Base-by-base conservation (phyloP, 257 asterid genomes). In the Eucommia ulmoides region DNA sequence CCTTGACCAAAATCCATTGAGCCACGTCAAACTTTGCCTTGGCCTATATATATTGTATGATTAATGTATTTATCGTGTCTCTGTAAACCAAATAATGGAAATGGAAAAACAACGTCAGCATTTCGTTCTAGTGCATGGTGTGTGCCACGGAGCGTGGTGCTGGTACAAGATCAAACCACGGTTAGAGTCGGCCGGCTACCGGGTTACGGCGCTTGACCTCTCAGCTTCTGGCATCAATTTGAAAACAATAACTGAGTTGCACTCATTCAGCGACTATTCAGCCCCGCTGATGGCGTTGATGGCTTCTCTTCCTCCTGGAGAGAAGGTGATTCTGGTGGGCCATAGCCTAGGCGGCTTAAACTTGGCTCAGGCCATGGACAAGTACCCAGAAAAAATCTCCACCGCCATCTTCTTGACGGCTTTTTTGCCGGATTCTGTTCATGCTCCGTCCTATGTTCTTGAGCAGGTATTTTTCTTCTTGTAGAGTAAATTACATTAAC, bases 61-160 rank as follows among this genome's bases (percentile, higher is more conserved):
- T n/a, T n/a, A n/a, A n/a, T n/a, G n/a, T n/a, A n/a, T n/a, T n/a
- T n/a, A n/a, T n/a, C n/a, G n/a, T n/a, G n/a, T n/a, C n/a, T n/a
- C n/a, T n/a, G n/a, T n/a, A n/a, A n/a, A n/a, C n/a, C n/a, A n/a
- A n/a, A n/a, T n/a, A n/a, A 69, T 71, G 76, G 71, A 47, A 23
- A 1, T 3, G 20, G 29, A 41, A 49, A 60, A 53, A 54, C 56
- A n/a, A 54, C 41, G 33, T 19, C 54, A 7, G 49, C 87, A 77
- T 51, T 49, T 78, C 8, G 57, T 82, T 14, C 78, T 82, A 3
- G 88, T 82, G 1, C 88, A 82, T 26, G 93, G 93, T 14, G 82
- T 82, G 10, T 64, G 87, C 42, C 84, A 78, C 45, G 91, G 85
- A 8, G 80, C 85, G 4, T 82, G 93, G 93, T 23, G 72, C 24